Percentiles rank a stretch among this genome's conserved stretches.
Conservation (phyloP, 1,284 basidiomycete genomes). For the Leccinum fallax region DNA sequence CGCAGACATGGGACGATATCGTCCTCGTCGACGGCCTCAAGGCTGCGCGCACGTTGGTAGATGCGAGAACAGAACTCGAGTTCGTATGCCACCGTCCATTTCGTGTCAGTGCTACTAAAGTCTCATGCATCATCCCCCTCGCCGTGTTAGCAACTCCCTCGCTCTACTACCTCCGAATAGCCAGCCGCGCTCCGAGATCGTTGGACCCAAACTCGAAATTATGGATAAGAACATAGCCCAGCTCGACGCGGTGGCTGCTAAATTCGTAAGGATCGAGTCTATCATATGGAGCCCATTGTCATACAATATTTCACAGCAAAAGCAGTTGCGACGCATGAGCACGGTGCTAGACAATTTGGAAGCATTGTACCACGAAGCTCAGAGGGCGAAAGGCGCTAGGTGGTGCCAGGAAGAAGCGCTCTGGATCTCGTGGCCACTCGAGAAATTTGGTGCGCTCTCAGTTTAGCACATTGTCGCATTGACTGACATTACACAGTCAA, state of each 20-base stretch:
- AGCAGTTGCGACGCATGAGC: conserved; percentile 66
- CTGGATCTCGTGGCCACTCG: conserved; percentile 79
- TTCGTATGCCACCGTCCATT: conserved; percentile 40
- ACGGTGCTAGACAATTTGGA: conserved; percentile 64
- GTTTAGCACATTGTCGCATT: neutral
- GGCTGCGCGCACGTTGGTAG: conserved; percentile 62
- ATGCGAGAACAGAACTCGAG: conserved; percentile 78
- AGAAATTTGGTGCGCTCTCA: conserved; percentile 62
- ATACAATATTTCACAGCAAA: conserved; percentile 48
- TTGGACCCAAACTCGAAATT: conserved; percentile 60
- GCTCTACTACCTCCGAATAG: conserved; percentile 50
- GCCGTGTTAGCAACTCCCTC: conserved; percentile 58
- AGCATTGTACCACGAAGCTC: conserved; percentile 61
- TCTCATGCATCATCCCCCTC: neutral
- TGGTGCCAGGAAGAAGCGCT: conserved; percentile 70
- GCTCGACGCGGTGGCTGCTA: conserved; percentile 58
- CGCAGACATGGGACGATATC: conserved; percentile 76
- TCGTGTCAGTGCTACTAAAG: neutral
- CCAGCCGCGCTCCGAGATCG: conserved; percentile 57
- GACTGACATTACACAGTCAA: conserved; percentile 46
- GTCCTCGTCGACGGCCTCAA: conserved; percentile 74
- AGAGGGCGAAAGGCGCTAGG: conserved; percentile 65
- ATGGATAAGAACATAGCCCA: conserved; percentile 67
- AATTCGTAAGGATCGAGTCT: conserved; percentile 53
- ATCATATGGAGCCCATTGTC: neutral